Conservation (phyloP, 2,329 filamentous ascomycete species). For the Botrytis sinoallii region DNA sequence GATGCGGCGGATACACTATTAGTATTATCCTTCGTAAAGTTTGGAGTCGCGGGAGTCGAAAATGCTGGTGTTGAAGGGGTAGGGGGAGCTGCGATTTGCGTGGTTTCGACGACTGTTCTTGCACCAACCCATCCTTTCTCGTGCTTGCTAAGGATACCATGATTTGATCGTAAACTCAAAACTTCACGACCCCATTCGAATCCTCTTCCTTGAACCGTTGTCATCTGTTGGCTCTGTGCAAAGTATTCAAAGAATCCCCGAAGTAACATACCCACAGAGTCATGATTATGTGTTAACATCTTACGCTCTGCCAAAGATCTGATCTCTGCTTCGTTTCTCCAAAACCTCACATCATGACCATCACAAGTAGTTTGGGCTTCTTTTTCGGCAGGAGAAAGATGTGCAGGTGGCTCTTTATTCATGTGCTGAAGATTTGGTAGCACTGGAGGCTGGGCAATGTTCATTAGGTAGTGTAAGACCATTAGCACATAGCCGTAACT, state of each 20-base stretch:
- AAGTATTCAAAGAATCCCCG: conserved; percentile 89
- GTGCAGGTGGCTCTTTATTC: conserved; percentile 45
- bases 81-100: conserved; percentile 38
- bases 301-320: conserved; percentile 54
- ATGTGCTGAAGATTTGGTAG: conserved; percentile 75
- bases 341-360: conserved; percentile 72
- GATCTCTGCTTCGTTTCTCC: conserved; percentile 71
- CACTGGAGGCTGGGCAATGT: conserved; percentile 75
- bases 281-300: conserved; percentile 63
- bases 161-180: conserved; percentile 68
- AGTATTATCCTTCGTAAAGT: neutral
- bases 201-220: conserved; percentile 48
- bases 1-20: neutral
- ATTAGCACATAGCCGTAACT: conserved; percentile 92
- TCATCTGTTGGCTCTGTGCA: conserved; percentile 57
- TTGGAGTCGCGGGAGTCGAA: neutral
- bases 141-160: conserved; percentile 69
- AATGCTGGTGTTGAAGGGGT: conserved; percentile 25
- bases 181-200: conserved; percentile 83
- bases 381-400: conserved; percentile 44
- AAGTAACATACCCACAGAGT: conserved; percentile 68
- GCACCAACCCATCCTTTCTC: conserved; percentile 86
- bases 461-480: conserved; percentile 87
- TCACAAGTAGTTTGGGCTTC: conserved; percentile 47
- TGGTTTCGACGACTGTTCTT: conserved; percentile 61